phyloP scores from a whole-genome alignment of 805 yeast genomes.

The Komagataella pastoris region DNA sequence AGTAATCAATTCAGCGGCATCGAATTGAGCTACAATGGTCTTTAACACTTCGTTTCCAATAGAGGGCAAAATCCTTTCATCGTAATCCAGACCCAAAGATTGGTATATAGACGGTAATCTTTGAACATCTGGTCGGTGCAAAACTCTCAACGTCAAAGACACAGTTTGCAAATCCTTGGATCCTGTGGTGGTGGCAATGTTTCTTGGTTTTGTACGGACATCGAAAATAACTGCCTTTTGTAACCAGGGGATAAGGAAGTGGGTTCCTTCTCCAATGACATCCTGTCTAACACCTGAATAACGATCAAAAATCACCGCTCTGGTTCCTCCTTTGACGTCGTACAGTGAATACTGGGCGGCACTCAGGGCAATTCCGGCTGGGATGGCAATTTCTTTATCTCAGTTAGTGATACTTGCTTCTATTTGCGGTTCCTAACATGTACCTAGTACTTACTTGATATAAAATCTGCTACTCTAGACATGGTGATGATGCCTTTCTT shows the following conservation, averaged over 20 bases:
- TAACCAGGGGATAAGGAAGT: slow-evolving; percentile 90
- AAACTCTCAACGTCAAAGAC: slow-evolving; percentile 79
- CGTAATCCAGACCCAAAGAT: slow-evolving; percentile 85
- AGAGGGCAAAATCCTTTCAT: slow-evolving; percentile 85
- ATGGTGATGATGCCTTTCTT: slow-evolving; percentile 8
- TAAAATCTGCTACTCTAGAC: slow-evolving; percentile 26
- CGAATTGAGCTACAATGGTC: slow-evolving; percentile 85
- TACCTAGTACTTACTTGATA: slow-evolving; percentile 16
- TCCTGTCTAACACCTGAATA: slow-evolving; percentile 72
- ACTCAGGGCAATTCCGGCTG: slow-evolving; percentile 55
- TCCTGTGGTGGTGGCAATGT: slow-evolving; percentile 89
- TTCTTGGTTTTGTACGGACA: slow-evolving; percentile 91
- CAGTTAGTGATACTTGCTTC: background rate
- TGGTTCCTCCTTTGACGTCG: slow-evolving; percentile 90
- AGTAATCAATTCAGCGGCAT: slow-evolving; percentile 92
- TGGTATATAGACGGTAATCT: slow-evolving; percentile 82
- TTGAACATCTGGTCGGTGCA: slow-evolving; percentile 86
- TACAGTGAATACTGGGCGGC: slow-evolving; percentile 76
- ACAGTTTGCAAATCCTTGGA: slow-evolving; percentile 96
- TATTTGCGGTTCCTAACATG: slow-evolving; percentile 7
- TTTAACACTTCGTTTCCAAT: slow-evolving; percentile 87
- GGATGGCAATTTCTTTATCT: slow-evolving; percentile 39
- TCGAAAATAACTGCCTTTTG: slow-evolving; percentile 86
- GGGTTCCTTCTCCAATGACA: slow-evolving; percentile 97
- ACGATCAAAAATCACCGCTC: slow-evolving; percentile 94